Percentiles rank a stretch among this genome's conserved stretches.
Evolutionary conservation across 345 rosid species (phyloP).

Genomic region (Ceriops decandra): DNA sequence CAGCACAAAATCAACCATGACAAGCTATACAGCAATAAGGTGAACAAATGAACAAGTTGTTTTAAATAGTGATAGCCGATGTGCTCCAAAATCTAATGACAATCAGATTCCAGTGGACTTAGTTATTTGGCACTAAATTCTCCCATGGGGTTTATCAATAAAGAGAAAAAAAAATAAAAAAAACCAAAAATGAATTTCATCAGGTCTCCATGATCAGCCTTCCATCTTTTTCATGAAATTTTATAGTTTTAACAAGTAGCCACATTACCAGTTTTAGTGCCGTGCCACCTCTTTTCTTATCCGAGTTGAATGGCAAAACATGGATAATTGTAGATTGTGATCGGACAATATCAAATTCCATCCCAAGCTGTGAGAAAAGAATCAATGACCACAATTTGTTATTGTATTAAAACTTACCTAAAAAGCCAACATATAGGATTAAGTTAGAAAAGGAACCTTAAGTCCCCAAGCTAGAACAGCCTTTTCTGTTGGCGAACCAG

Average conservation of each 20-base stretch:
- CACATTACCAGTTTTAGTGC: conserved; percentile 61
- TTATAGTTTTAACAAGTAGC: not conserved
- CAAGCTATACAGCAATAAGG: no score
- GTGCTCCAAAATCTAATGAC: no score
- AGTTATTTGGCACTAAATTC: no score
- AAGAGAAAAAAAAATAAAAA: not conserved
- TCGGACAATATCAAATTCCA: conserved; percentile 71
- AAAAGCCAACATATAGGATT: not conserved
- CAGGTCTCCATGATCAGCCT: not conserved
- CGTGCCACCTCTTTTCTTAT: conserved; percentile 94
- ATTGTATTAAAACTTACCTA: not conserved
- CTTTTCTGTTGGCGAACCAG: conserved; percentile 98
- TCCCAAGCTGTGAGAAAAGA: conserved; percentile 62
- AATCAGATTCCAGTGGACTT: no score
- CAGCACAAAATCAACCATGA: no score
- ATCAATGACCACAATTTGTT: not conserved
- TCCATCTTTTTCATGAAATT: not conserved
- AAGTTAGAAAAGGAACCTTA: conserved; percentile 30
- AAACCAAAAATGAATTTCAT: conserved; percentile 4
- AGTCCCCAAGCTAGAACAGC: conserved; percentile 91
- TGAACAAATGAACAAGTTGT: no score
- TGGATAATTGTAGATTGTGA: conserved; percentile 67
- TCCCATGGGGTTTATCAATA: no score
- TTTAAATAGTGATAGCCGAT: no score
- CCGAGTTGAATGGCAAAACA: conserved; percentile 93